These are phyloP conservation scores for Pythium grandisporangium DNA, from an alignment of 352 stramenopile genomes.

Conservation along the genomic window DNA sequence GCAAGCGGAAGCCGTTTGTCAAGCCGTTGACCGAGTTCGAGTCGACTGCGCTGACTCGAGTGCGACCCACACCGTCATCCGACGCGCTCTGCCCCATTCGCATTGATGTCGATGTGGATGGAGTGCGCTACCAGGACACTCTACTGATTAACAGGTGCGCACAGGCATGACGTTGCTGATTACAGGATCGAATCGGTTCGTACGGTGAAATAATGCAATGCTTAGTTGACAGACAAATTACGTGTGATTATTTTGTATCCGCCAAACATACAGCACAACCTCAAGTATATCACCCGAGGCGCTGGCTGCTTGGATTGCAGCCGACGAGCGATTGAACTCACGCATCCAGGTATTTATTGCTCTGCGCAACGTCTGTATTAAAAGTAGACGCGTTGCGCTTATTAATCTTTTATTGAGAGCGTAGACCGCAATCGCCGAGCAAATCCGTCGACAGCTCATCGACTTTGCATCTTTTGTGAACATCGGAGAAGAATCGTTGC, in stretches of 20 bases:
- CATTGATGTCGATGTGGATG: conserved; percentile 68
- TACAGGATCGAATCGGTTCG: too few species aligned
- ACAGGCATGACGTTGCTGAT: too few species aligned
- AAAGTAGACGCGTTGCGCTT: background rate
- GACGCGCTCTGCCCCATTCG: conserved; percentile 68
- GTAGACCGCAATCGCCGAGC: conserved; percentile 57
- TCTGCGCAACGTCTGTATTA: too few species aligned
- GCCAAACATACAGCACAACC: conserved; percentile 20
- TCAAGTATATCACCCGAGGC: conserved; percentile 31
- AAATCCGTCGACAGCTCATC: conserved; percentile 57
- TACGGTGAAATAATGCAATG: too few species aligned
- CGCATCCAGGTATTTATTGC: conserved; percentile 33
- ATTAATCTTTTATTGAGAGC: background rate
- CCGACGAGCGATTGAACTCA: conserved; percentile 48
- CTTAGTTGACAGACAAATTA: too few species aligned
- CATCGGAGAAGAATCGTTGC: conserved; percentile 18
- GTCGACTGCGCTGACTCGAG: background rate
- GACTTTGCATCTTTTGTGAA: conserved; percentile 41
- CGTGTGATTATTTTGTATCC: too few species aligned
- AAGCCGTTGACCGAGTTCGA: conserved; percentile 22
- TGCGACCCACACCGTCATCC: conserved; percentile 4
- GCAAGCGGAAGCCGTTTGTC: conserved; percentile 41
- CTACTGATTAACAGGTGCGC: conserved; percentile 57
- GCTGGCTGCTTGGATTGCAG: conserved; percentile 45
- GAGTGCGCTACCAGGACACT: conserved; percentile 68